Evolutionary conservation across 352 stramenopile genomes (phyloP).

Genomic region (Globisporangium apiculatum): DNA sequence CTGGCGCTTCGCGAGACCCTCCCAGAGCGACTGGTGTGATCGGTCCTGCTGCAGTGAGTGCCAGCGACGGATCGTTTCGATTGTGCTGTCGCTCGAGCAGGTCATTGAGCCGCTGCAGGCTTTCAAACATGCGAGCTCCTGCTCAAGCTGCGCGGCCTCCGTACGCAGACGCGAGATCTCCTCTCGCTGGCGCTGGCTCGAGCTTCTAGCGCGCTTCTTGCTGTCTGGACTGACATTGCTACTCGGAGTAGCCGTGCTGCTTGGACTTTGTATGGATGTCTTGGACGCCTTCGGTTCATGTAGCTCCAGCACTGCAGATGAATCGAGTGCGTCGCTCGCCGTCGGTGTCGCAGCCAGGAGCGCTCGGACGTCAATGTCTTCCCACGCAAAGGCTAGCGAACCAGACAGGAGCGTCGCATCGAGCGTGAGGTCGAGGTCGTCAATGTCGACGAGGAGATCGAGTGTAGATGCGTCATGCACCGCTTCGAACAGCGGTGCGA

Average conservation of each 20-base stretch:
- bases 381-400: no score
- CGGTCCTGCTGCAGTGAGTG: neutral
- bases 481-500: conserved; percentile 1
- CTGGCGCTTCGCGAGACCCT: conserved; percentile 6
- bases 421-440: conserved; percentile 3
- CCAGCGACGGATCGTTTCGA: neutral
- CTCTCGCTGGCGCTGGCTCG: conserved; percentile 5
- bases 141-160: neutral
- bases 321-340: no score
- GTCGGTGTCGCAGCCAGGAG: no score
- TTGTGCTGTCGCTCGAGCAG: neutral
- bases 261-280: neutral
- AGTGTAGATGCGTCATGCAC: conserved; percentile 1
- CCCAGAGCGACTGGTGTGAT: conserved; percentile 1
- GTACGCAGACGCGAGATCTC: conserved; percentile 4
- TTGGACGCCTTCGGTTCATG: no score
- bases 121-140: neutral
- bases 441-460: neutral
- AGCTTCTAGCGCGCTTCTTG: neutral
- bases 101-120: neutral
- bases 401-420: neutral
- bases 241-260: neutral
- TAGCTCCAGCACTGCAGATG: no score
- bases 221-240: neutral
- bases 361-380: no score